A percentile compares a stretch with the other conserved stretches of the same genome.
Evolutionary conservation across 768 basidiomycete genomes (phyloP).

Genomic region (Tephrocybe sp.): DNA sequence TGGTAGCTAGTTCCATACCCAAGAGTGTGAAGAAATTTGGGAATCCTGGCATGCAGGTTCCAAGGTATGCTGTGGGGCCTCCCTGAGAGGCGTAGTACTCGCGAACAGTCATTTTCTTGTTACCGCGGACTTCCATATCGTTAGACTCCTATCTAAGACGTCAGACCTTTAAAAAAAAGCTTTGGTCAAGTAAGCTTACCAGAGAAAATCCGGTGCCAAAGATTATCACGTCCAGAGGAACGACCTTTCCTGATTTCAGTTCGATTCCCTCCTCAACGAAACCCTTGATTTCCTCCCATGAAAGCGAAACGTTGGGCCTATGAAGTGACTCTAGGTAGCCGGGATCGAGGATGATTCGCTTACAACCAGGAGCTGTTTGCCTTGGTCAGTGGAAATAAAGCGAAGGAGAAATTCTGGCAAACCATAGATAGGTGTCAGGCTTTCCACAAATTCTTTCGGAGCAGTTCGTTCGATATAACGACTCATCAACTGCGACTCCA

Average conservation of each 20-base stretch:
- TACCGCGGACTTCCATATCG: conserved; percentile 39
- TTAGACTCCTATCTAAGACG: conserved; percentile 29
- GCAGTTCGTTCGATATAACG: conserved; percentile 45
- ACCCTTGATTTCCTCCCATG: conserved; percentile 45
- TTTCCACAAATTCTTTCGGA: conserved; percentile 43
- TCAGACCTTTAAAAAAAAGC: background rate
- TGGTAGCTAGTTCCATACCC: conserved; percentile 26
- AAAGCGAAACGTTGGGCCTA: conserved; percentile 49
- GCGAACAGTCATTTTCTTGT: conserved; percentile 34
- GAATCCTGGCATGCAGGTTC: conserved; percentile 52
- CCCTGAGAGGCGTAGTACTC: conserved; percentile 48
- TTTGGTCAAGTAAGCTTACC: conserved; percentile 15
- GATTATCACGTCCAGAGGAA: conserved; percentile 55
- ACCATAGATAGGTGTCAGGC: conserved; percentile 54
- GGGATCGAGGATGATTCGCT: conserved; percentile 60
- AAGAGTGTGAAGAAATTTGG: conserved; percentile 50
- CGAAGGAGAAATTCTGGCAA: conserved; percentile 19
- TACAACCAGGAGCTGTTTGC: conserved; percentile 49
- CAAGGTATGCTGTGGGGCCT: conserved; percentile 51
- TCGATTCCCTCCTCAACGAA: conserved; percentile 49
- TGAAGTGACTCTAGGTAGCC: conserved; percentile 53
- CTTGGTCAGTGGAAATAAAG: conserved; percentile 2
- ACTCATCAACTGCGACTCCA: conserved; percentile 30
- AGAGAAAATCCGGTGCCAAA: conserved; percentile 53
- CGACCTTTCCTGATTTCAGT: conserved; percentile 43